Evolutionary conservation across 306 rosid species (phyloP).

Genomic region (Trifolium pratense): DNA sequence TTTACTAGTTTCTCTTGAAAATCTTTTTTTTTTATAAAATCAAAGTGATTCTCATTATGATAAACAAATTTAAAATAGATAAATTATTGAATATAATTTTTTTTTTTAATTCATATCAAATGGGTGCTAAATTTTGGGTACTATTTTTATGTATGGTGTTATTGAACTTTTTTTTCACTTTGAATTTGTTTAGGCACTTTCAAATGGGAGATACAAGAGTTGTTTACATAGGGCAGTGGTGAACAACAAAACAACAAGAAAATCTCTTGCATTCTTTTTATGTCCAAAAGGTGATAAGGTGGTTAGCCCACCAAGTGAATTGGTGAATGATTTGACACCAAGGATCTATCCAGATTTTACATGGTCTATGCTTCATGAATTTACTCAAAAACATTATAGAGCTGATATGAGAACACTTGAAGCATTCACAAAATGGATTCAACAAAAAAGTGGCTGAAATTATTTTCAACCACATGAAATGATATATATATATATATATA

Average conservation of each 20-base stretch:
- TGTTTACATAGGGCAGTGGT: constrained; percentile 98
- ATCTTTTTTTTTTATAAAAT: too few relatives aligned
- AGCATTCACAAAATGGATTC: constrained; percentile 74
- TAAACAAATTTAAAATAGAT: too few relatives aligned
- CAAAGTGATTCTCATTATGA: too few relatives aligned
- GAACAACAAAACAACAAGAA: constrained; percentile 72
- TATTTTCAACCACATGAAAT: constrained; percentile 36
- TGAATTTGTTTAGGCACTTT: constrained; percentile 62
- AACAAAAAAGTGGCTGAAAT: constrained; percentile 49
- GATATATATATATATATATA: too few relatives aligned
- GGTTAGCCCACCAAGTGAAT: constrained; percentile 75
- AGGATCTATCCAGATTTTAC: constrained; percentile 91
- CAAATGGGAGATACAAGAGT: constrained; percentile 94
- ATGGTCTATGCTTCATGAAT: constrained; percentile 84
- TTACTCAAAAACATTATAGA: constrained; percentile 88
- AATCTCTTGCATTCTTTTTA: constrained; percentile 92
- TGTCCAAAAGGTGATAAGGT: constrained; percentile 84
- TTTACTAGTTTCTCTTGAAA: too few relatives aligned
- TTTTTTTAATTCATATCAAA: neutral
- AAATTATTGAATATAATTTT: too few relatives aligned
- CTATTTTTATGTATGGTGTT: neutral
- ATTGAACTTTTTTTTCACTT: constrained; percentile 6
- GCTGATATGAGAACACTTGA: constrained; percentile 90
- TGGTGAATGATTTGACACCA: constrained; percentile 64
- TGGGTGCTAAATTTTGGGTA: neutral